These are phyloP conservation scores for Rhizopus microsporus DNA, from an alignment of 371 early-diverging fungal species.

Conservation along the genomic window DNA sequence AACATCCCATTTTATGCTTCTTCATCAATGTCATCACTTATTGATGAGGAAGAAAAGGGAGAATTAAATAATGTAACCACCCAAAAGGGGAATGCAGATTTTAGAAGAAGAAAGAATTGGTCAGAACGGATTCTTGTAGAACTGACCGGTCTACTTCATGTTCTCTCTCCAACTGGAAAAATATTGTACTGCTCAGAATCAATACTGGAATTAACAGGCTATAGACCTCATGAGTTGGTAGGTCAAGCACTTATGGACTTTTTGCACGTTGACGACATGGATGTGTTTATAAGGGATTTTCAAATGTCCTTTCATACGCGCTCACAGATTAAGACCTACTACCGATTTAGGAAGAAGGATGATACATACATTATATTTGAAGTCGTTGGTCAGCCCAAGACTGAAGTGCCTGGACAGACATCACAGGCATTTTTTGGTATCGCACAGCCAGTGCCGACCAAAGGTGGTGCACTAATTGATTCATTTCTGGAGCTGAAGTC, in stretches of 20 bases:
- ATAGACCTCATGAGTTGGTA: constrained; percentile 59
- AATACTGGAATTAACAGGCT: constrained; percentile 54
- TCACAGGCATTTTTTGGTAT: constrained; percentile 54
- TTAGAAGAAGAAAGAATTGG: constrained; percentile 57
- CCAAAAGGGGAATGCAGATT: constrained; percentile 38
- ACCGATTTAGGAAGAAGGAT: constrained; percentile 56
- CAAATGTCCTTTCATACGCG: constrained; percentile 48
- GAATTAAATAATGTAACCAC: neutral
- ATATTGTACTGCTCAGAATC: constrained; percentile 64
- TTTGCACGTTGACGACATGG: constrained; percentile 62
- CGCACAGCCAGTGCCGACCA: constrained; percentile 53
- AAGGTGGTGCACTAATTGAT: constrained; percentile 51
- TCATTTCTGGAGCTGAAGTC: constrained; percentile 56
- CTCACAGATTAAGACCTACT: constrained; percentile 44
- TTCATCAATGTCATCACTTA: neutral
- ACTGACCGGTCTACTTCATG: constrained; percentile 64
- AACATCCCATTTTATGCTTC: neutral
- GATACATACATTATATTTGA: constrained; percentile 51
- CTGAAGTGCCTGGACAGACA: constrained; percentile 27
- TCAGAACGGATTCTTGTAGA: constrained; percentile 59
- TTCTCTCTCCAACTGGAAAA: constrained; percentile 55
- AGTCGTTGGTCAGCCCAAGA: constrained; percentile 51
- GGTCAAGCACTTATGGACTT: constrained; percentile 56
- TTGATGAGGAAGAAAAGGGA: neutral
- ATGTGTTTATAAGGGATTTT: constrained; percentile 51